Conservation (phyloP, 2,329 filamentous ascomycete genomes). For the Cladosporium sp. region DNA sequence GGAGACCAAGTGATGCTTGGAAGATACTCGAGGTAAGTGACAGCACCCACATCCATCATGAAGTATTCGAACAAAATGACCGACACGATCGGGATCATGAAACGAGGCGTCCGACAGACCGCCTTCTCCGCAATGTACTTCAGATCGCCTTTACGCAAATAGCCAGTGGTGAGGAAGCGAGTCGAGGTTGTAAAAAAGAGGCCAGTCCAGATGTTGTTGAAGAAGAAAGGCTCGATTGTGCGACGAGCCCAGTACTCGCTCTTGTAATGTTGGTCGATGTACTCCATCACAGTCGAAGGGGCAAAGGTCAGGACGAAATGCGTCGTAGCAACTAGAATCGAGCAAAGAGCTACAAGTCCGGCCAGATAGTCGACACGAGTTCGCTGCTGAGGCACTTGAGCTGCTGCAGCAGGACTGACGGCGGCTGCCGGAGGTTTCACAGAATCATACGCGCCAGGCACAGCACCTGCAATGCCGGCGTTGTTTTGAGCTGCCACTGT, state of each 20-base stretch:
- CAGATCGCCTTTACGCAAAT: conserved; percentile 41
- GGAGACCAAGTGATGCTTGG: conserved; percentile 46
- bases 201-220: conserved; percentile 46
- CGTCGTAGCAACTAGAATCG: conserved; percentile 43
- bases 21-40: conserved; percentile 41
- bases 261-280: conserved; percentile 33
- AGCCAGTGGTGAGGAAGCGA: conserved; percentile 41
- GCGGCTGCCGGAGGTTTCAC: conserved; percentile 11
- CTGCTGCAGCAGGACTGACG: conserved; percentile 13
- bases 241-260: conserved; percentile 41
- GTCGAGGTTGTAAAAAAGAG: conserved; percentile 47
- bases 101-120: conserved; percentile 40
- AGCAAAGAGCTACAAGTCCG: conserved; percentile 42
- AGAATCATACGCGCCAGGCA: conserved; percentile 2
- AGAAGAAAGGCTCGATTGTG: conserved; percentile 41
- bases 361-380: conserved; percentile 44
- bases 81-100: conserved; percentile 42
- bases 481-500: background rate
- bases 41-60: conserved; percentile 42
- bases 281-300: conserved; percentile 37
- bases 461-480: conserved; percentile 8
- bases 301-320: conserved; percentile 44
- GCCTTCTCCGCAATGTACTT: conserved; percentile 41
- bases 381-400: conserved; percentile 13
- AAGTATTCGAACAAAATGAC: conserved; percentile 46